These are phyloP conservation scores for Pythium pyrilobum DNA, from an alignment of 352 stramenopile species.

Conservation along the genomic window DNA sequence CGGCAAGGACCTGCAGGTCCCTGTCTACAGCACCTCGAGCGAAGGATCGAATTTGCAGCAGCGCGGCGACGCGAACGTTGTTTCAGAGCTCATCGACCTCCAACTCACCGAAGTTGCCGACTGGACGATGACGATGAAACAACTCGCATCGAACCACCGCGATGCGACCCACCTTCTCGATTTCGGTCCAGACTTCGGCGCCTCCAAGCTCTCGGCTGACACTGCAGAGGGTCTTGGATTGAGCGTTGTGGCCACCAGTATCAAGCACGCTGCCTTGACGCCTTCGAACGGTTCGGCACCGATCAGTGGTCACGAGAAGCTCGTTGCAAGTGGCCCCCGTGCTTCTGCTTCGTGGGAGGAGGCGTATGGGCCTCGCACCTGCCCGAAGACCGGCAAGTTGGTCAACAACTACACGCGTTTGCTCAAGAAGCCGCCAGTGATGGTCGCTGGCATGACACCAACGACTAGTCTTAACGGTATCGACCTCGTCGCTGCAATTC, in stretches of 20 bases:
- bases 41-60: constrained; percentile 53
- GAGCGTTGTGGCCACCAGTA: constrained; percentile 38
- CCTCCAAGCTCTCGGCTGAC: constrained; percentile 37
- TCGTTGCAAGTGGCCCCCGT: constrained; percentile 26
- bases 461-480: constrained; percentile 78
- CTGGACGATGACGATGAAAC: constrained; percentile 48
- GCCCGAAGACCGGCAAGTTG: constrained; percentile 33
- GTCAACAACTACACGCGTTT: constrained; percentile 66
- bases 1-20: constrained; percentile 48
- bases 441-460: constrained; percentile 82
- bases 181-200: constrained; percentile 64
- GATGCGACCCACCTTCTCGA: constrained; percentile 69
- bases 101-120: constrained; percentile 59
- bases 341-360: constrained; percentile 36
- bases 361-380: constrained; percentile 46
- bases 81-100: constrained; percentile 50
- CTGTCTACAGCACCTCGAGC: constrained; percentile 55
- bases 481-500: constrained; percentile 73
- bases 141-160: constrained; percentile 28
- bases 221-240: constrained; percentile 51
- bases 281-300: constrained; percentile 21
- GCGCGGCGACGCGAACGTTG: constrained; percentile 30
- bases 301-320: constrained; percentile 33
- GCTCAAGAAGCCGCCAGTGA: constrained; percentile 74
- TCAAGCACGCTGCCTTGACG: constrained; percentile 31